Base-by-base conservation (phyloP, 73 alveolate genomes). In the Paramecium pentaurelia region DNA sequence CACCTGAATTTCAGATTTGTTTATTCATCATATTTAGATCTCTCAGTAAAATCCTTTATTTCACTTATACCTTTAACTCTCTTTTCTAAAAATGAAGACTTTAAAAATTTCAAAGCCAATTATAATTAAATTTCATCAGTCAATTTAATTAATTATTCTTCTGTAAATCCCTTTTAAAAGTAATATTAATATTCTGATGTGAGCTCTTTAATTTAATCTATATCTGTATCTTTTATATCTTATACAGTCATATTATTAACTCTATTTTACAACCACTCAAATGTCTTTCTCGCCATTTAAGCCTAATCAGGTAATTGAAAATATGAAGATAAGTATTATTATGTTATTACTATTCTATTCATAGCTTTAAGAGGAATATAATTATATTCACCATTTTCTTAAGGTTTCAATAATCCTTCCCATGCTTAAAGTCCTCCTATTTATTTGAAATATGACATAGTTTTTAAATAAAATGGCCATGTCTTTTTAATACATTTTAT, bases 11-110 rank as follows among this genome's bases (percentile, higher is more conserved):
- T 47, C 10, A 9, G 12, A 49, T 12, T 93, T 18, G 58, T 9
- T 11, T 86, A 20, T 86, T 49, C 3, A 14, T 60, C 86, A 30
- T 25, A 12, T 64, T 38, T 60, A 42, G 75, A 80, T 70, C 86
- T 95, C 60, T 49, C 94, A 38, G 80, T 71, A 25, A 94, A 70
- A 8, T 95, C 98, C 36, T 93, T 94, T 16, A 95, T 84, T 34
- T 95, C 98, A 88, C 94, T 94, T 2, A 95, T 80, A 2, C 97
- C 98, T 70, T 94, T 86, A 0, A 95, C 95, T 70, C 95, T 85
- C 90, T 88, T 95, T 73, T 95, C 98, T 20, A 95, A 64, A 92
- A 86, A 95, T 3, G 97, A 92, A 38, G 95, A 71, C 58, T 92
- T 95, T 64, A 95, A 36, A 49, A 60, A 95, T 87, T 93, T 92